phyloP scores from a whole-genome alignment of 2,329 filamentous ascomycete species.

The Fusarium citri region DNA sequence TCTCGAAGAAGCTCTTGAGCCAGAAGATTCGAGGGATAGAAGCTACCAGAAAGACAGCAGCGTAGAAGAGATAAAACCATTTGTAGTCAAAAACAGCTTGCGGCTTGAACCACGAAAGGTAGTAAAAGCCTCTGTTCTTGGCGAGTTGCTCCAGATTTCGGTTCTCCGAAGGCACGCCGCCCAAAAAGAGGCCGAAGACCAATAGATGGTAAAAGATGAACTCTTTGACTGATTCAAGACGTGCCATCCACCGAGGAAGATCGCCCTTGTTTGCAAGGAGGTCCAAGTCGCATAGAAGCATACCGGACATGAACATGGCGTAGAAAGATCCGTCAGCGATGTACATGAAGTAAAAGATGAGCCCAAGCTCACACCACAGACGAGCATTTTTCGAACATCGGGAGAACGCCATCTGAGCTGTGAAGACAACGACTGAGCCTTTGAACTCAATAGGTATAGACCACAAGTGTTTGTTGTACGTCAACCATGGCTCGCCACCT shows the following conservation, averaged over 20 bases:
- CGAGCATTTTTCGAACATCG: slow-evolving; percentile 65
- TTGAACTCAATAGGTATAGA: slow-evolving; percentile 72
- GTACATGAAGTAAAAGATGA: slow-evolving; percentile 75
- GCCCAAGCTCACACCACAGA: slow-evolving; percentile 62
- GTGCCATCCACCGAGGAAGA: slow-evolving; percentile 62
- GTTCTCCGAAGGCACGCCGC: slow-evolving; percentile 68
- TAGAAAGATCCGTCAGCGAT: slow-evolving; percentile 73
- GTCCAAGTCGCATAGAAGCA: slow-evolving; percentile 72
- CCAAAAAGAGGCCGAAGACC: slow-evolving; percentile 64
- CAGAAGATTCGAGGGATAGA: slow-evolving; percentile 67
- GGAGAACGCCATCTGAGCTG: slow-evolving; percentile 66
- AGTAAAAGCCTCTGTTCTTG: slow-evolving; percentile 70
- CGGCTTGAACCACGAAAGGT: slow-evolving; percentile 70
- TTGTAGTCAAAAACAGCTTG: slow-evolving; percentile 74
- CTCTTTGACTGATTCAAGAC: slow-evolving; percentile 60
- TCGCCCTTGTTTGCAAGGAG: slow-evolving; percentile 61
- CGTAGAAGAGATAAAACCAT: slow-evolving; percentile 76
- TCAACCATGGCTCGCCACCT: slow-evolving; percentile 64
- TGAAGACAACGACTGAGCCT: slow-evolving; percentile 74
- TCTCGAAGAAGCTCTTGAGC: slow-evolving; percentile 70
- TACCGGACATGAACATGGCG: slow-evolving; percentile 69
- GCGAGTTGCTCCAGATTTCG: slow-evolving; percentile 61
- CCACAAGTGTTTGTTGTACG: slow-evolving; percentile 69
- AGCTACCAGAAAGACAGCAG: slow-evolving; percentile 66
- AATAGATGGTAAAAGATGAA: slow-evolving; percentile 66